Percentiles rank a stretch among this genome's conserved stretches.
Conservation (phyloP, 1,284 basidiomycete species). For the Cystobasidiaceae sp. region DNA sequence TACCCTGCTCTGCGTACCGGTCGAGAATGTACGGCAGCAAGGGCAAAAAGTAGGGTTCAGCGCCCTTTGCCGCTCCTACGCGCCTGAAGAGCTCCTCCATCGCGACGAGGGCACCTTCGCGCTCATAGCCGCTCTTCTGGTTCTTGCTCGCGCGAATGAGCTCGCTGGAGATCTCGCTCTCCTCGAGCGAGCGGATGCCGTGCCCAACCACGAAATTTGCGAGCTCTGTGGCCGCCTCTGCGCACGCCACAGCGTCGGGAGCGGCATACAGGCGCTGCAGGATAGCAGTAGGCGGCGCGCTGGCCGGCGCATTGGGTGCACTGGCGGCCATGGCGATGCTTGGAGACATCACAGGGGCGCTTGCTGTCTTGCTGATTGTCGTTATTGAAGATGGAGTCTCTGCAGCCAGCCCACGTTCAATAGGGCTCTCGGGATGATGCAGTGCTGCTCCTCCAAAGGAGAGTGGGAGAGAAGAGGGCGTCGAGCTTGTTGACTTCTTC, state of each 20-base stretch:
- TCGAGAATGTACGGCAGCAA: conserved; percentile 76
- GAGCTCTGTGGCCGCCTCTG: conserved; percentile 46
- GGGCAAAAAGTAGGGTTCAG: conserved; percentile 74
- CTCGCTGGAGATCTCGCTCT: conserved; percentile 46
- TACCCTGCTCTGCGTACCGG: conserved; percentile 86
- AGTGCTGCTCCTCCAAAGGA: too few relatives aligned
- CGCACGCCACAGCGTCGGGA: conserved; percentile 36
- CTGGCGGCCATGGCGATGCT: conserved; percentile 19
- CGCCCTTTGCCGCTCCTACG: conserved; percentile 57
- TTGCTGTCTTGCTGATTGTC: not conserved
- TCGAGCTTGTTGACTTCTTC: too few relatives aligned
- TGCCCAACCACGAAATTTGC: conserved; percentile 46
- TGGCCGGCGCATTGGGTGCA: not conserved
- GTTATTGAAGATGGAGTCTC: too few relatives aligned
- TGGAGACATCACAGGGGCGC: not conserved
- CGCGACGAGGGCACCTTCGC: conserved; percentile 82
- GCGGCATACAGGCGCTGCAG: conserved; percentile 42
- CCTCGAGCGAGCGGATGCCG: conserved; percentile 45
- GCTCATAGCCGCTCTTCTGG: conserved; percentile 85
- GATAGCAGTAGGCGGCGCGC: conserved; percentile 39
- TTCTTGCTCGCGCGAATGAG: conserved; percentile 58
- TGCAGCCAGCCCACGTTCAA: too few relatives aligned
- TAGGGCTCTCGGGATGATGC: too few relatives aligned
- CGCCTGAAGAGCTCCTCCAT: conserved; percentile 46
- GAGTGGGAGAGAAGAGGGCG: too few relatives aligned